These are phyloP conservation scores for Daldinia childiae DNA, from an alignment of 495 filamentous ascomycete genomes.

Conservation along the genomic window DNA sequence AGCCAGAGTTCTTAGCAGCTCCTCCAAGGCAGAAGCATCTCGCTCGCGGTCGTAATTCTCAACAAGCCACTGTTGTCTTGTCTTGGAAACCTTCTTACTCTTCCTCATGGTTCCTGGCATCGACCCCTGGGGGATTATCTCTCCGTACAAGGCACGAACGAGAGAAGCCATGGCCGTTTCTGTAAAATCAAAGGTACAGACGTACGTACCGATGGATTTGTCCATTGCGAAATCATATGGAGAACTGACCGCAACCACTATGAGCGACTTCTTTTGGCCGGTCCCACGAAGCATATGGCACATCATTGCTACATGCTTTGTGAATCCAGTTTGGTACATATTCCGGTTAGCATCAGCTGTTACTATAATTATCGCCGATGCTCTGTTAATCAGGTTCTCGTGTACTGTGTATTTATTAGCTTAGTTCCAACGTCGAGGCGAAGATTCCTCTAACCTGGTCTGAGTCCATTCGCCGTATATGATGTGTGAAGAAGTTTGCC, in stretches of 20 bases:
- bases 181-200: conserved; percentile 94
- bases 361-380: conserved; percentile 83
- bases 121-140: conserved; percentile 73
- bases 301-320: conserved; percentile 94
- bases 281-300: conserved; percentile 68
- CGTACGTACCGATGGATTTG: conserved; percentile 81
- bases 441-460: conserved; percentile 61
- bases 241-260: conserved; percentile 90
- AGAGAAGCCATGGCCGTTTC: conserved; percentile 86
- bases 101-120: conserved; percentile 84
- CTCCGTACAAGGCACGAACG: conserved; percentile 82
- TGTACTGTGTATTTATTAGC: conserved; percentile 63
- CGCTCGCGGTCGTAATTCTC: conserved; percentile 82
- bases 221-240: conserved; percentile 97
- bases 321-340: conserved; percentile 88
- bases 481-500: conserved; percentile 89
- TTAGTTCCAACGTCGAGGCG: background rate
- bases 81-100: conserved; percentile 81
- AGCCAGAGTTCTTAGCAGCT: conserved; percentile 71
- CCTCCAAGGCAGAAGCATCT: conserved; percentile 74
- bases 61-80: conserved; percentile 88
- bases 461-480: conserved; percentile 88
- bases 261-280: conserved; percentile 73
- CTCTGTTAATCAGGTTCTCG: conserved; percentile 87
- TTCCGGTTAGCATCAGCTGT: conserved; percentile 92